Percentiles rank a stretch among this genome's conserved stretches.
These are phyloP conservation scores for Saturnispora halmiae DNA, from an alignment of 805 yeast genomes.

Conservation along the genomic window DNA sequence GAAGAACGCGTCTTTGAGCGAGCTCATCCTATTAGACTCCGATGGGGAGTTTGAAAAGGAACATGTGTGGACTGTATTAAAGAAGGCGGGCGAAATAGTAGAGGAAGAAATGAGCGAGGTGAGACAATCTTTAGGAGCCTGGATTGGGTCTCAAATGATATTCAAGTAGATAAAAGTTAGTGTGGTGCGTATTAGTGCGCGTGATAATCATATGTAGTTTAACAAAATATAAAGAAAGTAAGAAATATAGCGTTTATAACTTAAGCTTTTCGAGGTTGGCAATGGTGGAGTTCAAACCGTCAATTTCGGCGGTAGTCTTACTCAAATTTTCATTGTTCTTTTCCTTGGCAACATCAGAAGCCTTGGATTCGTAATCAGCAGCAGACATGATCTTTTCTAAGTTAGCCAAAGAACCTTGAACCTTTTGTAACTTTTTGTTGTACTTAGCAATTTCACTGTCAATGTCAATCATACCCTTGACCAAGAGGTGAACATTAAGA, in stretches of 20 bases:
- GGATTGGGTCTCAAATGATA: slow-evolving; percentile 1
- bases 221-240: background rate
- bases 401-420: slow-evolving; percentile 47
- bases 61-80: slow-evolving; percentile 45
- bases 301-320: slow-evolving; percentile 74
- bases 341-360: slow-evolving; percentile 72
- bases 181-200: too few relatives aligned
- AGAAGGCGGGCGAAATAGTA: slow-evolving; percentile 40
- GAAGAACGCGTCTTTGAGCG: slow-evolving; percentile 28
- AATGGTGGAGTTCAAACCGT: slow-evolving; percentile 81
- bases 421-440: slow-evolving; percentile 60
- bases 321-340: slow-evolving; percentile 61
- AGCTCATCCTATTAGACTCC: slow-evolving; percentile 63
- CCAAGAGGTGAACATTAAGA: slow-evolving; percentile 80
- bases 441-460: slow-evolving; percentile 87
- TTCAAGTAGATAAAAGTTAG: slow-evolving; percentile 3
- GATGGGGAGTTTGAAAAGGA: slow-evolving; percentile 57
- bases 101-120: slow-evolving; percentile 17
- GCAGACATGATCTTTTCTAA: slow-evolving; percentile 61
- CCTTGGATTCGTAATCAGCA: slow-evolving; percentile 80
- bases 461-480: slow-evolving; percentile 89
- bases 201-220: background rate
- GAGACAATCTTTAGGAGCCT: background rate
- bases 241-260: slow-evolving; percentile 29
- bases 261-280: slow-evolving; percentile 74